Percentiles rank a stretch among this genome's conserved stretches.
Conservation (phyloP, 768 basidiomycete genomes). For the Mycena olivaceomarginata region DNA sequence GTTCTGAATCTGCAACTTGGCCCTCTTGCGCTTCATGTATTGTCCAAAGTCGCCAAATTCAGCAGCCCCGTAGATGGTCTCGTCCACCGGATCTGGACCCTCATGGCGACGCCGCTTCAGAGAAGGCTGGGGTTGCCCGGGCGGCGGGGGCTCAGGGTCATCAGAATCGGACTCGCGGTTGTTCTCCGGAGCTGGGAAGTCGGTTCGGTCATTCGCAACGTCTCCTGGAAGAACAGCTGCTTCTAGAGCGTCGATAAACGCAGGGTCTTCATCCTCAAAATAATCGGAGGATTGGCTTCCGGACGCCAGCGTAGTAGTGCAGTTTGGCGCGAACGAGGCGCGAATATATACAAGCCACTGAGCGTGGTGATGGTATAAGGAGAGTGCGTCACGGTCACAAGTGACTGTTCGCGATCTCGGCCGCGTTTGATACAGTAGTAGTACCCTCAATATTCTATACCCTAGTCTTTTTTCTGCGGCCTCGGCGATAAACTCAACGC, state of each 20-base stretch:
- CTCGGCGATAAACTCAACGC: too few relatives aligned
- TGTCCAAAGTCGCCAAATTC: conserved; percentile 90
- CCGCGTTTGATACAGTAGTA: too few relatives aligned
- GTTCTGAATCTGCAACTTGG: conserved; percentile 93
- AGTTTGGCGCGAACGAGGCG: background rate
- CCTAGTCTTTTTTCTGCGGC: too few relatives aligned
- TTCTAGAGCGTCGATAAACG: conserved; percentile 70
- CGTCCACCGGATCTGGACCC: conserved; percentile 52
- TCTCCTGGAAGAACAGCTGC: conserved; percentile 70
- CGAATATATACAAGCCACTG: background rate
- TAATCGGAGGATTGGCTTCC: conserved; percentile 70
- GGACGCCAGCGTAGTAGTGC: conserved; percentile 40
- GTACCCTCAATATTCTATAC: too few relatives aligned
- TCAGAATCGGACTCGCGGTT: conserved; percentile 48
- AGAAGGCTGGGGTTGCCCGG: conserved; percentile 56
- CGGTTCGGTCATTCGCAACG: conserved; percentile 31
- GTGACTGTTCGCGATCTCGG: background rate
- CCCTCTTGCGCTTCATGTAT: conserved; percentile 94
- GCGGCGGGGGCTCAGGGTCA: conserved; percentile 59
- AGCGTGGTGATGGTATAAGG: background rate
- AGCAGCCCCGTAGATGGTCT: conserved; percentile 82
- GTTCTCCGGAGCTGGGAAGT: background rate
- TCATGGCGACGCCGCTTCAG: conserved; percentile 62
- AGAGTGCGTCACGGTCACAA: too few relatives aligned
- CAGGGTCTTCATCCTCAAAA: conserved; percentile 73